Conservation (phyloP, 345 rosid species). For the Noccaea bulbosa region DNA sequence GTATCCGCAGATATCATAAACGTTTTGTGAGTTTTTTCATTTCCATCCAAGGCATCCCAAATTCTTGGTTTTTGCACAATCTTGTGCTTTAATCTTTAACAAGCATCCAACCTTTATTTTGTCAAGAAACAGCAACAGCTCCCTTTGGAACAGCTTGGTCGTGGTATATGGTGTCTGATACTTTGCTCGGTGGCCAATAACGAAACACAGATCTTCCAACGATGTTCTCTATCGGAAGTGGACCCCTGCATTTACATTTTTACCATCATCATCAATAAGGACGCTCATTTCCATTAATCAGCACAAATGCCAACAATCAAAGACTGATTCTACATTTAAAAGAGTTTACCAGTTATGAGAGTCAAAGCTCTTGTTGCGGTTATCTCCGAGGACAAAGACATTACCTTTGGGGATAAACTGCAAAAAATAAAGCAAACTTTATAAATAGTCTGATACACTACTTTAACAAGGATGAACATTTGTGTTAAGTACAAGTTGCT, state of each 20-base stretch:
- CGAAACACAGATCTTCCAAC: slow-evolving; percentile 75
- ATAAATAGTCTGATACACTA: neutral
- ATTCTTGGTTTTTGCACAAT: slow-evolving; percentile 36
- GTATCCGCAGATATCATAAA: slow-evolving; percentile 27
- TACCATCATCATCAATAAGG: neutral
- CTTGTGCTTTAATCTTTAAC: slow-evolving; percentile 34
- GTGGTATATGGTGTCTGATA: slow-evolving; percentile 62
- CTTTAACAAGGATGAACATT: neutral
- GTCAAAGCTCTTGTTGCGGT: slow-evolving; percentile 88
- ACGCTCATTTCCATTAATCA: slow-evolving; percentile 10
- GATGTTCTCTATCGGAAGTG: slow-evolving; percentile 68
- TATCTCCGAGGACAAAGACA: slow-evolving; percentile 92
- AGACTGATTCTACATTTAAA: neutral
- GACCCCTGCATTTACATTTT: slow-evolving; percentile 63
- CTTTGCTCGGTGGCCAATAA: slow-evolving; percentile 80
- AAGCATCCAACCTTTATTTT: slow-evolving; percentile 21
- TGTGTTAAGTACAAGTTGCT: slow-evolving; percentile 13
- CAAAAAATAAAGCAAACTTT: slow-evolving; percentile 35
- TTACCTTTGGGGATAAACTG: slow-evolving; percentile 83
- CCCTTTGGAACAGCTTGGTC: slow-evolving; percentile 42
- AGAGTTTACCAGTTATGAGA: slow-evolving; percentile 80
- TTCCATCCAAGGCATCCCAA: slow-evolving; percentile 15
- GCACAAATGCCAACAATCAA: neutral
- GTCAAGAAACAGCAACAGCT: slow-evolving; percentile 60
- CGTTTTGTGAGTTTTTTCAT: slow-evolving; percentile 3